phyloP scores from a whole-genome alignment of 345 rosid species.

The Melaleuca quinquenervia region DNA sequence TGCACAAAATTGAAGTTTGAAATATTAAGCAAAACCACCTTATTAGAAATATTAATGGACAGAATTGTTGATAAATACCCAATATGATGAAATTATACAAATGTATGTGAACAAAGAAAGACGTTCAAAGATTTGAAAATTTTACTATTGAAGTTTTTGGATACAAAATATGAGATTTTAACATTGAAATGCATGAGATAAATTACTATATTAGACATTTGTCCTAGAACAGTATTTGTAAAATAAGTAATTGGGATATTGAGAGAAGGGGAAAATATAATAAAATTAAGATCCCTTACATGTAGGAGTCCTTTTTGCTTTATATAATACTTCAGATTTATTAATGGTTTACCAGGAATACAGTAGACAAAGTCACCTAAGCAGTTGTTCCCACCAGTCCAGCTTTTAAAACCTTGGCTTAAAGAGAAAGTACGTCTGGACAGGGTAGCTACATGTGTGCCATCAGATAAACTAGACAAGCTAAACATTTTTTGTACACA shows the following conservation, averaged over 20 bases:
- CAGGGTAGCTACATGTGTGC: not conserved
- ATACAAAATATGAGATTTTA: not conserved
- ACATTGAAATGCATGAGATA: not conserved
- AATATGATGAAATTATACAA: not conserved
- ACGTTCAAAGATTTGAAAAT: not conserved
- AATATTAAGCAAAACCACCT: not conserved
- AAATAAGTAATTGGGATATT: not conserved
- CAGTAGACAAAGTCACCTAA: not conserved
- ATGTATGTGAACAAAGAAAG: not conserved
- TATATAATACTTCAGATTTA: not conserved
- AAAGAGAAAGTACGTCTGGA: not conserved
- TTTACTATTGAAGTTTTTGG: not conserved
- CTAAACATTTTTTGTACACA: not conserved
- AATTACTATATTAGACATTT: not conserved
- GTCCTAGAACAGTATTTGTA: not conserved
- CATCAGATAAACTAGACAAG: not conserved
- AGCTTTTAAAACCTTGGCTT: not conserved
- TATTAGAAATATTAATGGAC: not conserved
- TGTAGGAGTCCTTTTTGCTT: not conserved
- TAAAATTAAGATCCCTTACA: not conserved
- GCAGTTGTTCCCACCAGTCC: not conserved
- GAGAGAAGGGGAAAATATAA: not conserved
- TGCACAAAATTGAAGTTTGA: not conserved
- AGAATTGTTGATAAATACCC: not conserved
- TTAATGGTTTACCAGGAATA: not conserved